These are phyloP conservation scores for Periconia macrospinosa DNA, from an alignment of 2,329 filamentous ascomycete species.

Conservation along the genomic window DNA sequence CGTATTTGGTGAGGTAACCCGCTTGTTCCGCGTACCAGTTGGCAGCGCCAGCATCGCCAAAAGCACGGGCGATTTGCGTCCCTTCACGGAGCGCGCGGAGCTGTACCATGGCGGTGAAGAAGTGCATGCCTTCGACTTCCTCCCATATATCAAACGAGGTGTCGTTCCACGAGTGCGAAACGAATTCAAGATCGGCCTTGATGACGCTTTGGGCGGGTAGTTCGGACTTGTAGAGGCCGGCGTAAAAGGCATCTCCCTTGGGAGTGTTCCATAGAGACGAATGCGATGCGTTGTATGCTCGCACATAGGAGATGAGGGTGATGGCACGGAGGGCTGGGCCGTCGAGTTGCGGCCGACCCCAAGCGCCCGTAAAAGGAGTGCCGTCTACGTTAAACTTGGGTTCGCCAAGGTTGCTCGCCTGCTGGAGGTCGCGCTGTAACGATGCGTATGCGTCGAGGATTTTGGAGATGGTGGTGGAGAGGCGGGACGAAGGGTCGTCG, in stretches of 20 bases:
- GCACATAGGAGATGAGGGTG: conserved; percentile 47
- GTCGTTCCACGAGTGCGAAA: conserved; percentile 46
- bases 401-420: conserved; percentile 47
- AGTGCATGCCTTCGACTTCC: conserved; percentile 47
- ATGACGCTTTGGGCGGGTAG: conserved; percentile 44
- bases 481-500: conserved; percentile 29
- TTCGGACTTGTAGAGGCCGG: conserved; percentile 39
- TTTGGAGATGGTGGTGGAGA: conserved; percentile 27
- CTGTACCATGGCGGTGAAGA: conserved; percentile 46
- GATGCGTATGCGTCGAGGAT: conserved; percentile 38
- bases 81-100: conserved; percentile 41
- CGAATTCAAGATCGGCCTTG: conserved; percentile 51
- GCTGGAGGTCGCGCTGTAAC: conserved; percentile 42
- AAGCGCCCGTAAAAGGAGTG: conserved; percentile 40
- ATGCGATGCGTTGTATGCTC: conserved; percentile 45
- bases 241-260: conserved; percentile 32
- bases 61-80: conserved; percentile 33
- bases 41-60: conserved; percentile 41
- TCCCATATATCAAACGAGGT: conserved; percentile 51
- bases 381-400: conserved; percentile 47
- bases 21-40: conserved; percentile 45
- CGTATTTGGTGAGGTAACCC: conserved; percentile 32
- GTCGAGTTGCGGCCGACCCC: conserved; percentile 50
- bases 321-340: conserved; percentile 48
- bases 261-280: conserved; percentile 38